Percentiles rank a stretch among this genome's conserved stretches.
Conservation (phyloP, 2,329 filamentous ascomycete species). For the Tolypocladium album region DNA sequence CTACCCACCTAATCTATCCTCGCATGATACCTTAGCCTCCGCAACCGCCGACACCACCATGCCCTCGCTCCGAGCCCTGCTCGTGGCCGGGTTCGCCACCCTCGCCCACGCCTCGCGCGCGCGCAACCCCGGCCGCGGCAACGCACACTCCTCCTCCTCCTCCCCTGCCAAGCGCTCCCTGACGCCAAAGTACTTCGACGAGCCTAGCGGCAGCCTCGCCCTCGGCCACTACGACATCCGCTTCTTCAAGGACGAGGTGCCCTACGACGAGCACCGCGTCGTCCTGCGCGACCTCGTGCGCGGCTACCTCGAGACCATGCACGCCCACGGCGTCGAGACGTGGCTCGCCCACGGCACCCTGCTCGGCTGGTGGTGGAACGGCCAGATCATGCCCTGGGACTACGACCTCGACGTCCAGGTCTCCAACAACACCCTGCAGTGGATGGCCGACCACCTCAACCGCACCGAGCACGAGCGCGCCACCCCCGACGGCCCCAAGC, state of each 20-base stretch:
- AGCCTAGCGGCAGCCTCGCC: conserved; percentile 48
- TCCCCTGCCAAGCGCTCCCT: background rate
- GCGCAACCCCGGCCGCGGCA: background rate
- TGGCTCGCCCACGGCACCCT: conserved; percentile 82
- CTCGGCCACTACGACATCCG: conserved; percentile 66
- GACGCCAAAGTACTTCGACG: conserved; percentile 51
- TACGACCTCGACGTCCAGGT: conserved; percentile 79
- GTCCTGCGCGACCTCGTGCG: conserved; percentile 60
- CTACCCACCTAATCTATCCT: background rate
- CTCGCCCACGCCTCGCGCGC: background rate
- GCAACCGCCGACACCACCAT: background rate
- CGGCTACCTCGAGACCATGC: conserved; percentile 61
- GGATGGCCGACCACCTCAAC: conserved; percentile 57
- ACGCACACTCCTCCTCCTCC: no score
- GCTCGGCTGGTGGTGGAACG: conserved; percentile 86
- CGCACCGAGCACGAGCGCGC: conserved; percentile 52
- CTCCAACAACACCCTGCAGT: conserved; percentile 51
- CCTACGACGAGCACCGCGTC: conserved; percentile 55
- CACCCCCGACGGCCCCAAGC: conserved; percentile 27
- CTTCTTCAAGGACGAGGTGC: conserved; percentile 53
- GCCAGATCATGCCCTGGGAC: conserved; percentile 69
- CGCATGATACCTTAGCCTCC: background rate
- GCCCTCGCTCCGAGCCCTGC: background rate
- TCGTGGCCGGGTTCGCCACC: background rate
- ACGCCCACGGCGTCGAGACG: conserved; percentile 57